Evolutionary conservation across 306 rosid genomes (phyloP).

Genomic region (Rosa multiflora): DNA sequence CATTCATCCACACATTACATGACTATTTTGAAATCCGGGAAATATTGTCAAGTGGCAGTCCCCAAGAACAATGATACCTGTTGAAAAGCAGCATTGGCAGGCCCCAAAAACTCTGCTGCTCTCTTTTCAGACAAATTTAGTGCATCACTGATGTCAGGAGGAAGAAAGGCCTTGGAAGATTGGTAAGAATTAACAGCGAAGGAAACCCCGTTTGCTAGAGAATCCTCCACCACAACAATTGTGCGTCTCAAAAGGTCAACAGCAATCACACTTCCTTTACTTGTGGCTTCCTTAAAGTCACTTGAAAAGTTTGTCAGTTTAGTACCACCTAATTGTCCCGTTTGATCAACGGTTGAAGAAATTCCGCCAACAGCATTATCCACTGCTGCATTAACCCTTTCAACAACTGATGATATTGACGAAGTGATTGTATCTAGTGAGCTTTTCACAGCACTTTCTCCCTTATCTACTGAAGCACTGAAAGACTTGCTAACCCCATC

Average conservation of each 20-base stretch:
- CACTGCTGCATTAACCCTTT: constrained; percentile 50
- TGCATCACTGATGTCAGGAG: constrained; percentile 60
- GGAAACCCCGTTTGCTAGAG: constrained; percentile 62
- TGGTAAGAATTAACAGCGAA: constrained; percentile 59
- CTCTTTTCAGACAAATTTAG: constrained; percentile 64
- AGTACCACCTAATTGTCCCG: constrained; percentile 58
- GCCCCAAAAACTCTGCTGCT: constrained; percentile 59
- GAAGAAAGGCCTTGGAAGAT: constrained; percentile 71
- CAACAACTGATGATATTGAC: constrained; percentile 46
- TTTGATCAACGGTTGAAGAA: constrained; percentile 59
- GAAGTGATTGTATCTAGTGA: constrained; percentile 55
- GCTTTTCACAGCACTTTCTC: constrained; percentile 49
- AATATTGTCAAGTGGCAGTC: background rate
- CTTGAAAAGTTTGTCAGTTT: constrained; percentile 53
- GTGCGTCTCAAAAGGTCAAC: constrained; percentile 61
- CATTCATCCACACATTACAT: background rate
- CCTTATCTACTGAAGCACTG: constrained; percentile 50
- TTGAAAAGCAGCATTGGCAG: constrained; percentile 53
- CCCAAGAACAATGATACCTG: constrained; percentile 44
- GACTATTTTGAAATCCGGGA: background rate
- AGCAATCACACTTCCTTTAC: constrained; percentile 54
- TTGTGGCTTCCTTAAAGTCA: constrained; percentile 52
- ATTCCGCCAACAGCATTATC: constrained; percentile 49
- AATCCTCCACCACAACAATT: constrained; percentile 59
- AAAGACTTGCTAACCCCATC: constrained; percentile 48